Evolutionary conservation across 352 stramenopile species (phyloP).

Genomic region (Pythium phragmiticola): DNA sequence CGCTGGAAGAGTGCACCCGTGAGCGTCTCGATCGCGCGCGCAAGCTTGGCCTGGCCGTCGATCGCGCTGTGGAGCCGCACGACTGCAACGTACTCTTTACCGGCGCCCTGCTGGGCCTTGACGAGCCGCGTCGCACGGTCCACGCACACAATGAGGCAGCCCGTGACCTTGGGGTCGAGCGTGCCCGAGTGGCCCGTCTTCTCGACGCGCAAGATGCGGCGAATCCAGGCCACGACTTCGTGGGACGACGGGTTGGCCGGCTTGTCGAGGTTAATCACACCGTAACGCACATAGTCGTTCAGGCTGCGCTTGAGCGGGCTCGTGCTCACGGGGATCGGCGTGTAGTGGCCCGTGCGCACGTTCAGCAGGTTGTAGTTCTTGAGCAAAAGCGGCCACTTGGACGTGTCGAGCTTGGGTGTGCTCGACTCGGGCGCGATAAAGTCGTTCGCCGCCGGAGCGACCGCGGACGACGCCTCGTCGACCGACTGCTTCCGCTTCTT

Average conservation of each 20-base stretch:
- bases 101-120: conserved; percentile 92
- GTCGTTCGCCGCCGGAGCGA: conserved; percentile 41
- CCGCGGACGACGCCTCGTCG: conserved; percentile 27
- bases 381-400: conserved; percentile 98
- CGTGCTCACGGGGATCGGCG: conserved; percentile 96
- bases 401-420: conserved; percentile 94
- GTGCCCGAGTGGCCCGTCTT: conserved; percentile 99
- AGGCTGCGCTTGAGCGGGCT: conserved; percentile 96
- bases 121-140: conserved; percentile 96
- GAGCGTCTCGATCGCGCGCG: conserved; percentile 97
- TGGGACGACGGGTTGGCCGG: conserved; percentile 99
- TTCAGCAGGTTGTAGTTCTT: conserved; percentile 99
- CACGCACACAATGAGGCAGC: conserved; percentile 99
- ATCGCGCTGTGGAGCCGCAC: conserved; percentile 97
- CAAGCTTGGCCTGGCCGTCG: conserved; percentile 90
- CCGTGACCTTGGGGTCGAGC: conserved; percentile 99
- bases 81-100: conserved; percentile 99
- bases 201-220: conserved; percentile 99
- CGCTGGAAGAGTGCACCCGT: conserved; percentile 99
- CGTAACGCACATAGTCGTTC: conserved; percentile 98
- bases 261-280: conserved; percentile 99
- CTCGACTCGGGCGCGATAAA: conserved; percentile 74
- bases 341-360: conserved; percentile 99
- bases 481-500: conserved; percentile 83
- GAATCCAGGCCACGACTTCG: conserved; percentile 99